Percentiles rank a stretch among this genome's conserved stretches.
Evolutionary conservation across 306 rosid genomes (phyloP).

Genomic region (Arachis hypogaea): DNA sequence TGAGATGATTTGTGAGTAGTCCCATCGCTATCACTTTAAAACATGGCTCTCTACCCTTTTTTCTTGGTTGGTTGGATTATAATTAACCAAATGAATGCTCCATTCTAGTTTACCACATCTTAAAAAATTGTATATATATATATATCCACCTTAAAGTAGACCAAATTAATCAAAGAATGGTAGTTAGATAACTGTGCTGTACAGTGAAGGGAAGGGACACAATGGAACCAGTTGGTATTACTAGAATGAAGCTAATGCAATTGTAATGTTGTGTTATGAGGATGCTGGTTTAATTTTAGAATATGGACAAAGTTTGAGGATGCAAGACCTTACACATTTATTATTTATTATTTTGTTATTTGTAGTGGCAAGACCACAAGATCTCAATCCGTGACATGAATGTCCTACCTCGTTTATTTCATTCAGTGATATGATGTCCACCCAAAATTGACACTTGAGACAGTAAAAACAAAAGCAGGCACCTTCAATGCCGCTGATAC

Average conservation of each 20-base stretch:
- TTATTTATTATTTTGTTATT: neutral
- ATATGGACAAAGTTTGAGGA: constrained; percentile 30
- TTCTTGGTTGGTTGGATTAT: neutral
- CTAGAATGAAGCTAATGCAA: constrained; percentile 10
- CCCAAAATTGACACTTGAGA: constrained; percentile 36
- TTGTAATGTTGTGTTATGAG: neutral
- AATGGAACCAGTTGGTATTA: neutral
- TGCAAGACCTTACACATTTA: constrained; percentile 32
- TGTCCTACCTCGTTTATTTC: constrained; percentile 18
- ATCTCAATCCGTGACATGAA: constrained; percentile 20
- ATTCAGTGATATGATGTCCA: constrained; percentile 35
- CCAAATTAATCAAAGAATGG: constrained; percentile 11
- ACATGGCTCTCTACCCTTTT: neutral
- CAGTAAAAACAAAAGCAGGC: constrained; percentile 14
- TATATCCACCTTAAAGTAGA: neutral
- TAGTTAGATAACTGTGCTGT: neutral
- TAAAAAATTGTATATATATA: neutral
- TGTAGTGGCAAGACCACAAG: neutral
- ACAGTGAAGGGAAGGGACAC: neutral
- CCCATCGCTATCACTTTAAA: constrained; percentile 19
- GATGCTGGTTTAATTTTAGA: neutral
- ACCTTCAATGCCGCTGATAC: neutral
- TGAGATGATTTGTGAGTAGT: constrained; percentile 6
- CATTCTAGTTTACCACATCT: neutral
- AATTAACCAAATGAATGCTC: constrained; percentile 14